A percentile compares a stretch with the other conserved stretches of the same genome.
Evolutionary conservation across 2,329 filamentous ascomycete species (phyloP).

Genomic region (Aspergillus sp.): DNA sequence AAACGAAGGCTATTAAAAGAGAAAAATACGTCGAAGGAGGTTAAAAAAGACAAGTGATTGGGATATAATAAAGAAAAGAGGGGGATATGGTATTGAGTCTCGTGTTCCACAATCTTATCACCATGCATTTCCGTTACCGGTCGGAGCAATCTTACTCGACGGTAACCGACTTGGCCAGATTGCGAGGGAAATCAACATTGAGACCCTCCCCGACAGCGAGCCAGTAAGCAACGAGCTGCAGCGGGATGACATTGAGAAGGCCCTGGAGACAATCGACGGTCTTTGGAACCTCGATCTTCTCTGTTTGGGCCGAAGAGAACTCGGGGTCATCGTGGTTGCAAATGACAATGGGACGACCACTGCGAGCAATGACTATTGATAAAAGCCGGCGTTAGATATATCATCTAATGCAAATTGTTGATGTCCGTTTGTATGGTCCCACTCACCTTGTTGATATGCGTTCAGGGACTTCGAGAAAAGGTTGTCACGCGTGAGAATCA

Average conservation of each 20-base stretch:
- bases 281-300: conserved; percentile 95
- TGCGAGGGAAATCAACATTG: conserved; percentile 97
- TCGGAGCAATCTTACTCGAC: conserved; percentile 64
- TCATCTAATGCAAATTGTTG: no score
- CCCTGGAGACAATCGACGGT: conserved; percentile 94
- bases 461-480: conserved; percentile 99
- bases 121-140: no score
- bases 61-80: background rate
- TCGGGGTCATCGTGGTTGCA: conserved; percentile 88
- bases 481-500: conserved; percentile 94
- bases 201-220: conserved; percentile 90
- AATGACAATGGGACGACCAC: conserved; percentile 95
- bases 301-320: conserved; percentile 79
- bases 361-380: conserved; percentile 75
- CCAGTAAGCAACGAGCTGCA: conserved; percentile 99
- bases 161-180: conserved; percentile 97
- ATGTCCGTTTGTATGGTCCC: background rate
- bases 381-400: conserved; percentile 18
- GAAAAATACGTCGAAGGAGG: background rate
- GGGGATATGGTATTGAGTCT: background rate
- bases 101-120: background rate
- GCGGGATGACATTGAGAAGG: conserved; percentile 92
- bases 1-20: conserved; percentile 1
- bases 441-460: conserved; percentile 89
- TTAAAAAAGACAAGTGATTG: background rate